phyloP scores from a whole-genome alignment of 306 rosid species.

The Lablab purpureus region DNA sequence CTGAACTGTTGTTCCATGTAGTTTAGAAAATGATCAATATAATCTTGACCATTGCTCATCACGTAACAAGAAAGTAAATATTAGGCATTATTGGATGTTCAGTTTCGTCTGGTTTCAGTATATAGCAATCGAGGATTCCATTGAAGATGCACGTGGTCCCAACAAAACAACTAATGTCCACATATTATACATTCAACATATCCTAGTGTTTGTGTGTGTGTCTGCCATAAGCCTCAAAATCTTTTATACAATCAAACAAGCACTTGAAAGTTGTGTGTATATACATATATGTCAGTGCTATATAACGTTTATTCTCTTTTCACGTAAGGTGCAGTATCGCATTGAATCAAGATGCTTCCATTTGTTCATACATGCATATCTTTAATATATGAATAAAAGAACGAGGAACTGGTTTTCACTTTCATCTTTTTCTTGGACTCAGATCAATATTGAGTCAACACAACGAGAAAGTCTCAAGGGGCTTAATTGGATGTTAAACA shows the following conservation, averaged over 20 bases:
- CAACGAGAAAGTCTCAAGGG: conserved; percentile 17
- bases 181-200: conserved; percentile 2
- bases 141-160: conserved; percentile 30
- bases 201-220: conserved; percentile 5
- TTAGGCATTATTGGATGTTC: conserved; percentile 10
- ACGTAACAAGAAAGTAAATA: conserved; percentile 18
- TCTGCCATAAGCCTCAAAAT: conserved; percentile 16
- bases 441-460: conserved; percentile 24
- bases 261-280: not conserved
- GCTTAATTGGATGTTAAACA: no score
- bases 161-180: conserved; percentile 1
- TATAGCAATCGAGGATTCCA: conserved; percentile 6
- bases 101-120: conserved; percentile 32
- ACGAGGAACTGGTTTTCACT: conserved; percentile 1
- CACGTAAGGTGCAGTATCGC: not conserved
- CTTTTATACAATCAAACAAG: conserved; percentile 11
- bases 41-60: conserved; percentile 14
- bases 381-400: conserved; percentile 12
- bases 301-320: not conserved
- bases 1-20: conserved; percentile 17
- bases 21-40: conserved; percentile 12
- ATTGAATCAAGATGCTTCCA: conserved; percentile 25
- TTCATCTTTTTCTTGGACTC: conserved; percentile 31
- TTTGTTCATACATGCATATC: conserved; percentile 14
- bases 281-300: not conserved